Evolutionary conservation across 805 yeast genomes (phyloP), one percentile per base, ranked within the genome.

Genomic region (Hanseniaspora vineae): DNA sequence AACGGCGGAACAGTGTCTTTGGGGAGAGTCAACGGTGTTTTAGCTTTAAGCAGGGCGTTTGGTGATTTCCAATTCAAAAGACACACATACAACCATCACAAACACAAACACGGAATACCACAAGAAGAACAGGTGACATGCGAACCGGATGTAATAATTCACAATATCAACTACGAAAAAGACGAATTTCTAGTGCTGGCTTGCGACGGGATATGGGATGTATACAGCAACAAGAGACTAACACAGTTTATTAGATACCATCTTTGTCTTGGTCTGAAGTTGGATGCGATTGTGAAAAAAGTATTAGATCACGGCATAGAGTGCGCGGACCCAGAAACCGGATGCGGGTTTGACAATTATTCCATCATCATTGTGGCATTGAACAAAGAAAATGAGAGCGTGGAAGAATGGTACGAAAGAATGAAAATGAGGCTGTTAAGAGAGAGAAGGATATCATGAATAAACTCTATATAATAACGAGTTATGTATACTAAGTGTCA

Each of bases 1-100:
- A 95, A 96, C 29, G 97, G 97, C 49, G 97, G 97, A 2, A 85
- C 79, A 56, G 96, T 90, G 31, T 95, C 86, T 42, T 76, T 80
- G 63, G 95, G 95, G 48, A 77, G 98, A 65, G 97, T 90, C 45
- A 92, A 92, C 62, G 97, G 97, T 47, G 86, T 88, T 54, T 74
- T 90, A 64, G 97, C 97, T 0, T 71, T 90, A 52, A 82, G 95
- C 46, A 74, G 97, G 62, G 97, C 96, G 48, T 84, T 90, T 62
- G 86, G 88, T 31, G 89, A 83, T 64, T 83, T 81, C 57, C 67
- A 67, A 42, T 76, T 76, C 54, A 76, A 76, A 52, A 56, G 58
- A 49, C 62, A 39, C 44, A 35, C 44, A 35, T 47, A 35, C 66
- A 66, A 52, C 55, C 70, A 48, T 66, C 69, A 48, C 18, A 47